These are phyloP conservation scores for Guyanaporus albipodus DNA, from an alignment of 768 basidiomycete genomes.

Conservation along the genomic window DNA sequence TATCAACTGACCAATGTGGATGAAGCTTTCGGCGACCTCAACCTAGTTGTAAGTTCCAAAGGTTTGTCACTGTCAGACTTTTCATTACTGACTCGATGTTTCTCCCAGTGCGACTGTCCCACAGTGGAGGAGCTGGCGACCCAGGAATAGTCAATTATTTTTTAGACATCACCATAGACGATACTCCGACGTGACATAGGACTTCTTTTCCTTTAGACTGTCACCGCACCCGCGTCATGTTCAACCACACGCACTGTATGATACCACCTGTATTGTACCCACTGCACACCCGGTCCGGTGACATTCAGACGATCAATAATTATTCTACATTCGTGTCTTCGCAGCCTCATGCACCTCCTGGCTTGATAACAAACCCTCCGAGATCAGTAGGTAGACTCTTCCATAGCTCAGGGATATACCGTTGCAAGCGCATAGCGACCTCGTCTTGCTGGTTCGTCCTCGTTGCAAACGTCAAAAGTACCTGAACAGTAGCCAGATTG, in stretches of 20 bases:
- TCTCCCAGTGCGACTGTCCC: constrained; percentile 73
- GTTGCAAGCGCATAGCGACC: constrained; percentile 44
- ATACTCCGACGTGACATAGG: constrained; percentile 25
- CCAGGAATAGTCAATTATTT: constrained; percentile 13
- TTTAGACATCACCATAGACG: constrained; percentile 23
- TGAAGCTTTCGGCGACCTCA: constrained; percentile 87
- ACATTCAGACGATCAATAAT: constrained; percentile 14
- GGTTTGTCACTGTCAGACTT: not conserved
- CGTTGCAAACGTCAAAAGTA: constrained; percentile 55
- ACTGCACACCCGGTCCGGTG: constrained; percentile 9
- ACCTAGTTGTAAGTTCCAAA: constrained; percentile 68
- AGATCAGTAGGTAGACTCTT: constrained; percentile 22
- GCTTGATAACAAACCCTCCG: constrained; percentile 19
- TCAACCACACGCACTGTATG: constrained; percentile 59
- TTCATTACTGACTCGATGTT: constrained; percentile 8
- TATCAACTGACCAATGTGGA: constrained; percentile 6
- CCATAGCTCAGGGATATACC: constrained; percentile 38
- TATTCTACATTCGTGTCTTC: constrained; percentile 5
- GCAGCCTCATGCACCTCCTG: constrained; percentile 4
- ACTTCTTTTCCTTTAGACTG: constrained; percentile 49
- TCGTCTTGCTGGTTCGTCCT: constrained; percentile 40
- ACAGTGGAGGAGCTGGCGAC: constrained; percentile 72
- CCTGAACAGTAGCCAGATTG: constrained; percentile 44
- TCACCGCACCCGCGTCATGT: constrained; percentile 41
- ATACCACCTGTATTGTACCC: constrained; percentile 28